These are phyloP conservation scores for Mortierella antarctica DNA, from an alignment of 192 early-diverging fungal genomes.

Conservation along the genomic window DNA sequence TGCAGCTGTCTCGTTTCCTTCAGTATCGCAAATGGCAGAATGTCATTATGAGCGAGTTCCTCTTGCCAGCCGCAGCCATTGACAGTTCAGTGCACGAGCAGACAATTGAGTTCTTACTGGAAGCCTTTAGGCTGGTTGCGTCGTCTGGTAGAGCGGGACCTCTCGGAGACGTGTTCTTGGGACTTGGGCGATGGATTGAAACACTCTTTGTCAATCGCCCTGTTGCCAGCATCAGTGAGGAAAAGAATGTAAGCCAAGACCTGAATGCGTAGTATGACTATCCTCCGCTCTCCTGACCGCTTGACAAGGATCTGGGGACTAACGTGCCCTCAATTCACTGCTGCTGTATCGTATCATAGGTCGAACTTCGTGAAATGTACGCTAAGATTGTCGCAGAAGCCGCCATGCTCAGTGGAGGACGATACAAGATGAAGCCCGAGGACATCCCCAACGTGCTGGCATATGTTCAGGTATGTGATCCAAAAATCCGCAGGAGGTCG, in stretches of 20 bases:
- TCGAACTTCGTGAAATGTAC: constrained; percentile 13
- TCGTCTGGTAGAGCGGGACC: constrained; percentile 43
- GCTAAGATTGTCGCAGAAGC: constrained; percentile 34
- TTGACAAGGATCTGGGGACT: too few species aligned
- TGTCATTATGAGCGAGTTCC: constrained; percentile 56
- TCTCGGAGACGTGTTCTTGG: constrained; percentile 33
- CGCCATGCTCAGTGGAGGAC: constrained; percentile 23
- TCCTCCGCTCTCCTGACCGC: too few species aligned
- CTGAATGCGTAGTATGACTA: background rate
- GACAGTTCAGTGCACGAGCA: constrained; percentile 53
- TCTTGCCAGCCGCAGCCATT: constrained; percentile 49
- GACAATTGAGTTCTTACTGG: constrained; percentile 43
- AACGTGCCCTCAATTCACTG: too few species aligned
- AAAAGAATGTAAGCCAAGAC: constrained; percentile 20
- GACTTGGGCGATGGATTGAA: constrained; percentile 38
- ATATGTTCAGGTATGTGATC: constrained; percentile 24
- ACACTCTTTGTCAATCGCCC: constrained; percentile 36
- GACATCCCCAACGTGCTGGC: constrained; percentile 30
- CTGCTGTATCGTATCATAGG: constrained; percentile 2
- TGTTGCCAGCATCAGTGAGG: constrained; percentile 1
- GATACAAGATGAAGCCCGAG: constrained; percentile 39
- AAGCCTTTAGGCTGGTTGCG: constrained; percentile 39
- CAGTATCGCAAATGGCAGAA: constrained; percentile 48
- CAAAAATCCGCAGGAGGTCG: background rate
- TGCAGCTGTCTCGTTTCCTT: constrained; percentile 50